Base-by-base conservation (phyloP, 495 filamentous ascomycete species). In the Astrocystis sublimbata region DNA sequence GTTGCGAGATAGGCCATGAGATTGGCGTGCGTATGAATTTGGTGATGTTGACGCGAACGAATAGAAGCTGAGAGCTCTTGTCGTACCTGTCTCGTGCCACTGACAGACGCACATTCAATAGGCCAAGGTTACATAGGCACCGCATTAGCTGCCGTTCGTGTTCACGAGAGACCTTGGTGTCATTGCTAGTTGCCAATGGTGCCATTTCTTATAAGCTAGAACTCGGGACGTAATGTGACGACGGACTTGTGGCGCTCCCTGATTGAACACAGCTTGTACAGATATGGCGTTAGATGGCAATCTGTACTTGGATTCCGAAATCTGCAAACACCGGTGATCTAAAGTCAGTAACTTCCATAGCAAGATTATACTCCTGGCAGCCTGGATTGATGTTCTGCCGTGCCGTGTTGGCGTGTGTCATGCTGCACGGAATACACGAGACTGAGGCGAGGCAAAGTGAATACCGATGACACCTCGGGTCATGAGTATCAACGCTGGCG, bases 141-240 rank as follows among this genome's bases (percentile, higher is more conserved):
- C 23, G 21, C 56, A 50, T 59, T 49, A 59, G 43, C 56, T 26
- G 41, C 42, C 33, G 43, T 13, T 19, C 56, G 30, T 49, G 56
- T 49, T 28, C 17, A 50, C 28, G 28, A 45, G 54, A 56, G 12
- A 9, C 12, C 53, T 9, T 33, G n/a, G n/a, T n/a, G 23, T 35
- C 10, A 49, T 23, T 30, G 49, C 28, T 30, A 15, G 21, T n/a
- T 19, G 54, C 38, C 30, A 54, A 8, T 41, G 7, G 17, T 21
- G 36, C 53, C 24, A 3, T 42, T 28, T 35, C 54, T n/a, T 19
- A 33, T 45, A 33, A 51, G 36, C 36, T 60, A 47, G n/a, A 33
- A 17, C 30, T 53, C n/a, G n/a, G 38, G 47, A 30, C 38, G 17
- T 31, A 21, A 26, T 47, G 49, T 35, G 28, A 46, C 26, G 28